Conservation (phyloP, 148 eudicot species). For the Chenopodium suecicum region DNA sequence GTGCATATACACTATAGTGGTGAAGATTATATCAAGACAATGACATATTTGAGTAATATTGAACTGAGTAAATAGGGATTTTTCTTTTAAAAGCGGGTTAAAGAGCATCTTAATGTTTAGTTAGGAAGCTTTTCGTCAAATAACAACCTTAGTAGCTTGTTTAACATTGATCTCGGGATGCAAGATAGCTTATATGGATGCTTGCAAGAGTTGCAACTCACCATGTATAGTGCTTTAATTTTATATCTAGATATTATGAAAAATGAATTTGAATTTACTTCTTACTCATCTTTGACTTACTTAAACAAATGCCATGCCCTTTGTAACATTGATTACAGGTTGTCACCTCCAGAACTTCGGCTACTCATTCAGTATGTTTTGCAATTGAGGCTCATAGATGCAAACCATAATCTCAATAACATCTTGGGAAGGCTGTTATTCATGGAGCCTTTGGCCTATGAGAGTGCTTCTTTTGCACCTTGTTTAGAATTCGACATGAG, state of each 20-base stretch:
- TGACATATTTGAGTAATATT: not conserved
- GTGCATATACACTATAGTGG: not conserved
- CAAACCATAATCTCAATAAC: conserved; percentile 54
- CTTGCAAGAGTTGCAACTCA: not conserved
- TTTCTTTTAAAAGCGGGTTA: not conserved
- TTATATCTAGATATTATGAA: not conserved
- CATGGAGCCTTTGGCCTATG: conserved; percentile 66
- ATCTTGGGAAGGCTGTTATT: conserved; percentile 72
- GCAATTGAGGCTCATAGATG: conserved; percentile 58
- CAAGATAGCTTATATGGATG: not conserved
- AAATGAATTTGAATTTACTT: not conserved
- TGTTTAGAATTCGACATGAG: conserved; percentile 86
- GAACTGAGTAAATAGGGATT: not conserved
- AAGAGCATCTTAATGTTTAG: not conserved
- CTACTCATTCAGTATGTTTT: conserved; percentile 64
- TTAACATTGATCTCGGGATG: not conserved
- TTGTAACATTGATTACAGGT: conserved; percentile 40
- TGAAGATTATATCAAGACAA: not conserved
- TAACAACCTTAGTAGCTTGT: not conserved
- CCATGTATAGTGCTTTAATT: not conserved
- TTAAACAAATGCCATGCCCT: not conserved
- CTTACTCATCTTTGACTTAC: not conserved
- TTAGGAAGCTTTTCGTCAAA: not conserved
- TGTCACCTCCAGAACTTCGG: conserved; percentile 72
- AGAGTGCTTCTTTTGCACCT: conserved; percentile 65